These are phyloP conservation scores for Paspalum notatum DNA, from an alignment of 176 grass and related monocot genomes.

Conservation along the genomic window DNA sequence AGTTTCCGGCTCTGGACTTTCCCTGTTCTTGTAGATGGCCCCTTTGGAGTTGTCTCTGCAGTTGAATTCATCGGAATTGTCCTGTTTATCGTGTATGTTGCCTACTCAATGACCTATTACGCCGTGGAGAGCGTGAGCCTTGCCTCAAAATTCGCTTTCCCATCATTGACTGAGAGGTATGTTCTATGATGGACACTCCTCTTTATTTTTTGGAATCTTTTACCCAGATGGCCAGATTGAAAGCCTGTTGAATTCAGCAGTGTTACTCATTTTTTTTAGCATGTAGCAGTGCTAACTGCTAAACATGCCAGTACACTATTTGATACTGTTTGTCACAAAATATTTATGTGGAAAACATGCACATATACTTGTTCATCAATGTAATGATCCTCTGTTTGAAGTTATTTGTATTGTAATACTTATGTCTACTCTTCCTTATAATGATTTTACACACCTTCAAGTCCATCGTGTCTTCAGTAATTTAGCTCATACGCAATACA, in stretches of 20 bases:
- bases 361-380: neutral
- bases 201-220: neutral
- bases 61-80: constrained; percentile 84
- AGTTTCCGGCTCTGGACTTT: constrained; percentile 92
- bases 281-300: neutral
- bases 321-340: neutral
- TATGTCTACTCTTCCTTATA: neutral
- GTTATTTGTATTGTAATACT: neutral
- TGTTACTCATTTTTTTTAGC: neutral
- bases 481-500: neutral
- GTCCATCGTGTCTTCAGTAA: neutral
- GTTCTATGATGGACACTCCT: neutral
- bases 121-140: constrained; percentile 42
- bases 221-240: neutral
- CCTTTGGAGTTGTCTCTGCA: constrained; percentile 89
- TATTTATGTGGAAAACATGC: neutral
- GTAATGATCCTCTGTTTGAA: neutral
- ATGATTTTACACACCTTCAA: neutral
- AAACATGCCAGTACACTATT: neutral
- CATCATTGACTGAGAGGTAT: constrained; percentile 54
- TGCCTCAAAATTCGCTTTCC: constrained; percentile 39
- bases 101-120: constrained; percentile 75
- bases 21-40: constrained; percentile 78
- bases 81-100: constrained; percentile 64
- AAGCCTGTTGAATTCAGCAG: neutral